phyloP scores from a whole-genome alignment of 139 green algal genomes.

The Haematococcus lacustris region DNA sequence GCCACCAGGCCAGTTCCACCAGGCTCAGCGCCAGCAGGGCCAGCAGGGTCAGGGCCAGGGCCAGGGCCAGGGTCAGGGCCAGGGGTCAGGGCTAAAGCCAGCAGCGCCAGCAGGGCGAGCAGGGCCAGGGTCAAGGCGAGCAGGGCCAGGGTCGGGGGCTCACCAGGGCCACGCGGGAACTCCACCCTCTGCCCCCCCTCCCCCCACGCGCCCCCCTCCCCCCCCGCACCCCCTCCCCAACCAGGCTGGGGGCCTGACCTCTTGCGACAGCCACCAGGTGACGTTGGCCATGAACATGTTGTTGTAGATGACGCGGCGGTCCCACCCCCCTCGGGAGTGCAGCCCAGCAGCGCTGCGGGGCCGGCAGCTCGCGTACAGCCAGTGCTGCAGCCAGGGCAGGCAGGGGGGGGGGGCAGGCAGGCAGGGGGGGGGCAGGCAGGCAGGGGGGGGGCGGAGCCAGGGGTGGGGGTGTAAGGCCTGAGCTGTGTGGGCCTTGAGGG shows the following conservation, averaged over 20 bases:
- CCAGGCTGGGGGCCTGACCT: too few relatives aligned
- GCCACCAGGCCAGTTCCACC: background rate
- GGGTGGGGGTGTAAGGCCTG: too few relatives aligned
- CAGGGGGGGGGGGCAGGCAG: too few relatives aligned
- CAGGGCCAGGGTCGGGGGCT: background rate
- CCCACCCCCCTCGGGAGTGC: constrained; percentile 6
- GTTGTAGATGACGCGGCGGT: constrained; percentile 9
- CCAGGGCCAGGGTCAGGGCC: background rate
- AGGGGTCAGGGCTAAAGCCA: background rate
- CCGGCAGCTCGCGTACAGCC: constrained; percentile 2
- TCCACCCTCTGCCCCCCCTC: background rate
- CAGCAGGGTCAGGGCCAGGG: background rate
- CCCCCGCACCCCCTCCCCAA: too few relatives aligned
- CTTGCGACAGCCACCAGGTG: constrained; percentile 4
- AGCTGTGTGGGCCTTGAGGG: too few relatives aligned
- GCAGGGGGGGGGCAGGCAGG: too few relatives aligned
- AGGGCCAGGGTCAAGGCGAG: background rate
- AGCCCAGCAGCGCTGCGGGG: constrained; percentile 1
- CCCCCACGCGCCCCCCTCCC: too few relatives aligned
- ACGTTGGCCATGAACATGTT: constrained; percentile 14
- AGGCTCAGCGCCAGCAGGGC: background rate
- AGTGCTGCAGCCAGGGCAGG: constrained; percentile 7
- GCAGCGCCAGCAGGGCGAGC: background rate
- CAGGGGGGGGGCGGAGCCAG: too few relatives aligned
- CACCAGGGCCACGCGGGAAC: background rate